Evolutionary conservation across 495 filamentous ascomycete species (phyloP), one percentile per base, ranked within the genome.

Genomic region (Neurospora intermedia): DNA sequence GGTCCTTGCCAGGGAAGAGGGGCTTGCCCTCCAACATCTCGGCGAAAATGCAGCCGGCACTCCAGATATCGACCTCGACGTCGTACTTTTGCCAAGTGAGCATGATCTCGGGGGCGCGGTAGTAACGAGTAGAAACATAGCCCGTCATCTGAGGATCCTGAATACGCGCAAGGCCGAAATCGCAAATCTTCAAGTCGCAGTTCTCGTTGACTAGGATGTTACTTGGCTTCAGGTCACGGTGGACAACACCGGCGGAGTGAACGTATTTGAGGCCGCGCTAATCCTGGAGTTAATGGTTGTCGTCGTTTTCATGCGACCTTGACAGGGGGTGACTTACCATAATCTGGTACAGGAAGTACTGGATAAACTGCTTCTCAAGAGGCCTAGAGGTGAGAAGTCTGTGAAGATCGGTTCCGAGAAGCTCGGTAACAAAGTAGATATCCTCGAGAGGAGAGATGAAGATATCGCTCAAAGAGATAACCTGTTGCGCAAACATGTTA

Each of bases 61-160:
- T 98, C 96, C 96, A 99, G 78, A 99, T 97, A 82, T 99, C 96
- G 70, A 99, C 96, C 85, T 98, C 96, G 62, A 98, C 93, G 78
- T 99, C 96, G 83, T 99, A 99, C 84, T 98, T 99, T 82, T 99
- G 96, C 96, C 96, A 99, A 62, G 96, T 99, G 78, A 99, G 93
- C 96, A 99, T 99, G 80, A 99, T 99, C 83, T 99, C 96, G 18
- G 96, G 96, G 6, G 96, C 96, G 69, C 96, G 91, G 85, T 99
- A 99, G 87, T 99, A 99, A 85, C 96, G 88, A 70, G 96, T 99
- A 69, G 96, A 99, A 54, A 99, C 96, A 79, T 99, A 99, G 78
- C 96, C 96, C 46, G 96, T 99, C 96, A 99, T 99, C 83, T 99
- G 96, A n/a, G 96, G 96, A 78, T 99, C 96, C 82, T 99, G 96